Percentiles rank a stretch among this genome's conserved stretches.
phyloP scores from a whole-genome alignment of 768 basidiomycete species.

The Boletellus ananas region DNA sequence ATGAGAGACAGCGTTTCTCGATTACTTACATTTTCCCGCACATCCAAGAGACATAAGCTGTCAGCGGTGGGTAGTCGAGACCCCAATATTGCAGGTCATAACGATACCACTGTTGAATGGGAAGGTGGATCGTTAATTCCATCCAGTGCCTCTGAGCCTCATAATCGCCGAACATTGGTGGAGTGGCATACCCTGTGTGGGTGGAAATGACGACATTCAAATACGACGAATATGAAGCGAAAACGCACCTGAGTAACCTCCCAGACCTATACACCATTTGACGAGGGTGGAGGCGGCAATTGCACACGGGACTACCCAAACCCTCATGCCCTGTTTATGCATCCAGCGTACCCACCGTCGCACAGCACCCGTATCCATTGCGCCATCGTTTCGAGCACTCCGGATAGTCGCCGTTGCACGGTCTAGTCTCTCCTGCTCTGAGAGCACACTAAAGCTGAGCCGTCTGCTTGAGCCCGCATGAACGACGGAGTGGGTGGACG shows the following conservation, averaged over 20 bases:
- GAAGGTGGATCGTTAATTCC: conserved; percentile 81
- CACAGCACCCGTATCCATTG: conserved; percentile 41
- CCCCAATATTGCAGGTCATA: conserved; percentile 93
- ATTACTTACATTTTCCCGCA: conserved; percentile 67
- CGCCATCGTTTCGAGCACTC: conserved; percentile 13
- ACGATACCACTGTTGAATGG: conserved; percentile 76
- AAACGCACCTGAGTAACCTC: conserved; percentile 75
- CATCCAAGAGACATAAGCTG: conserved; percentile 84
- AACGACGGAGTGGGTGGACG: conserved; percentile 27
- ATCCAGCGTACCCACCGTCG: conserved; percentile 75
- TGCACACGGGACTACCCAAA: conserved; percentile 55
- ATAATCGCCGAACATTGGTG: conserved; percentile 89
- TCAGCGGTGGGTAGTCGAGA: conserved; percentile 91
- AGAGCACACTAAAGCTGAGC: conserved; percentile 43
- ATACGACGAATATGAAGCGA: neutral
- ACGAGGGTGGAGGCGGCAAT: conserved; percentile 53
- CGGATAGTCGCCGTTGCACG: conserved; percentile 10
- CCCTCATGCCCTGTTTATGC: conserved; percentile 60
- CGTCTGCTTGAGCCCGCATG: conserved; percentile 17
- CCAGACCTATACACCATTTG: conserved; percentile 69
- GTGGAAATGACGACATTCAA: neutral
- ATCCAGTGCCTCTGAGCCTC: conserved; percentile 96
- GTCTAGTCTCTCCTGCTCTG: conserved; percentile 30
- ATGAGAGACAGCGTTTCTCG: conserved; percentile 11
- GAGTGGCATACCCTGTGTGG: conserved; percentile 54